Conservation (phyloP, 2,329 filamentous ascomycete genomes). For the Gremmenia infestans region DNA sequence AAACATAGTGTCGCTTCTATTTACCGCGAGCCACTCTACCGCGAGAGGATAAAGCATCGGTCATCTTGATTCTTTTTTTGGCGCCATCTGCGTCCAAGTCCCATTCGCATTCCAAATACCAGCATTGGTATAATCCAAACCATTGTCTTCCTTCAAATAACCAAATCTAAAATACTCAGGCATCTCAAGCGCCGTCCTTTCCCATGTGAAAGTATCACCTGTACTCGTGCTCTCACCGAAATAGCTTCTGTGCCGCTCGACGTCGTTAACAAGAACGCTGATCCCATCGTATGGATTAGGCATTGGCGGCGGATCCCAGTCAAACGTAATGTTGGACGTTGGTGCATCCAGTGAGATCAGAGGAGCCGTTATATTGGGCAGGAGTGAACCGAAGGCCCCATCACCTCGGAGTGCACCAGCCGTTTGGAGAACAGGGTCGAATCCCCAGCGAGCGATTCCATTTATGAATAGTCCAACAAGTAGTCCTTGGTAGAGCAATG, state of each 20-base stretch:
- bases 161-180: constrained; percentile 76
- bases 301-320: too few species aligned
- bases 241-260: constrained; percentile 70
- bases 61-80: too few species aligned
- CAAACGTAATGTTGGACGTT: too few species aligned
- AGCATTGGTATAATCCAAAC: constrained; percentile 70
- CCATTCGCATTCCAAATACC: constrained; percentile 63
- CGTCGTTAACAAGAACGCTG: constrained; percentile 80
- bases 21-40: too few species aligned
- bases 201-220: constrained; percentile 52
- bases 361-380: too few species aligned
- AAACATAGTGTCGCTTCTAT: too few species aligned
- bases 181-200: constrained; percentile 38
- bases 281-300: constrained; percentile 62
- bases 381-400: too few species aligned
- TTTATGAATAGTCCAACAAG: constrained; percentile 90
- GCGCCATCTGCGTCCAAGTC: constrained; percentile 46
- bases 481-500: constrained; percentile 82
- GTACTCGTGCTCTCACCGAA: constrained; percentile 48
- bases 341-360: too few species aligned
- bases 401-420: constrained; percentile 35
- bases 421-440: constrained; percentile 84
- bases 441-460: constrained; percentile 89
- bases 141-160: constrained; percentile 60
- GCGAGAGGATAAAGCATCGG: too few species aligned